phyloP scores from a whole-genome alignment of 2,329 filamentous ascomycete species.

The Cadophora sp. region DNA sequence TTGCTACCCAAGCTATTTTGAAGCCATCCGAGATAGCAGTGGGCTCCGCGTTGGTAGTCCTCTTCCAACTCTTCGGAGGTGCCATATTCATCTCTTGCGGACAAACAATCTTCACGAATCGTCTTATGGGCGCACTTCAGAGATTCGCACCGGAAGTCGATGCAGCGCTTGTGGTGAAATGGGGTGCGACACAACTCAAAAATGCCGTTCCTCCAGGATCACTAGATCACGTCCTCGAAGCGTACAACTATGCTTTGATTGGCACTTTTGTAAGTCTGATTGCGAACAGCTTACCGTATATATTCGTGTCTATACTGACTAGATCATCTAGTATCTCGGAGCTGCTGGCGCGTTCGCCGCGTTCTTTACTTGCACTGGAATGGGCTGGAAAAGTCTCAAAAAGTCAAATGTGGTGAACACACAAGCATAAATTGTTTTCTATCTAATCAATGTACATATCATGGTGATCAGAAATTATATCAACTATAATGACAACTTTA shows the following conservation, averaged over 20 bases:
- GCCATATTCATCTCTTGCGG: slow-evolving; percentile 43
- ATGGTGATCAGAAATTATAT: not conserved
- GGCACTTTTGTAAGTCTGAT: slow-evolving; percentile 42
- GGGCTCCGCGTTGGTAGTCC: slow-evolving; percentile 45
- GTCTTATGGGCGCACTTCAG: slow-evolving; percentile 44
- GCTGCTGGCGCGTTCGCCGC: slow-evolving; percentile 44
- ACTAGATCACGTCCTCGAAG: slow-evolving; percentile 47
- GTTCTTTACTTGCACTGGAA: slow-evolving; percentile 45
- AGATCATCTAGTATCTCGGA: slow-evolving; percentile 43
- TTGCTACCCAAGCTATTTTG: slow-evolving; percentile 45
- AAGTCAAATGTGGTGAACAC: slow-evolving; percentile 36
- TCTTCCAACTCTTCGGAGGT: slow-evolving; percentile 44
- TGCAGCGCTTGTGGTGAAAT: slow-evolving; percentile 45
- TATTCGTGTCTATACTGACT: no score
- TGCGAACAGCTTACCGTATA: no score
- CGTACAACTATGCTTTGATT: slow-evolving; percentile 50
- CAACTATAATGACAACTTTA: not conserved
- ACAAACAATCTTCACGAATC: slow-evolving; percentile 43
- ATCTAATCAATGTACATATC: no score
- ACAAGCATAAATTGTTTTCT: not conserved
- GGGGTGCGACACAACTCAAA: slow-evolving; percentile 49
- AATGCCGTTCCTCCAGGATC: slow-evolving; percentile 42
- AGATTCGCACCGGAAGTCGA: slow-evolving; percentile 44
- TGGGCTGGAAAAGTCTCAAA: slow-evolving; percentile 54
- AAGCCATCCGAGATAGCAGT: slow-evolving; percentile 40